phyloP scores from a whole-genome alignment of 371 early-diverging fungal genomes.

The Nematocida ironsii region DNA sequence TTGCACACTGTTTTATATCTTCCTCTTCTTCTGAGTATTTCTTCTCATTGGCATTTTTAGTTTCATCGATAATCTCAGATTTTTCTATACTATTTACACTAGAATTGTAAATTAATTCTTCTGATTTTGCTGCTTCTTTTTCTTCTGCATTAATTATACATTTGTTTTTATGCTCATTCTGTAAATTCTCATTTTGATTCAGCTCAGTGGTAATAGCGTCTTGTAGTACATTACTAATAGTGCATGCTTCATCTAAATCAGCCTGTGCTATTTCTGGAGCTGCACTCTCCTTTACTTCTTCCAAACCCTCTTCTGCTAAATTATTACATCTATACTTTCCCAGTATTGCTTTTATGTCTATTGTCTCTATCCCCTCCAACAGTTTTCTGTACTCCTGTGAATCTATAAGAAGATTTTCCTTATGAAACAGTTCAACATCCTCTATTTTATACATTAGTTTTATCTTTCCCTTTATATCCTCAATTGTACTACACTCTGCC shows the following conservation, averaged over 20 bases:
- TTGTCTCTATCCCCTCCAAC: neutral
- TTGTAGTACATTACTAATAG: no score
- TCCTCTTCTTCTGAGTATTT: neutral
- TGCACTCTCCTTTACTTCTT: no score
- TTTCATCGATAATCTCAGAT: neutral
- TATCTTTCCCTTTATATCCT: conserved; percentile 7
- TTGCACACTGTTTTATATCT: neutral
- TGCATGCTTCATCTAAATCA: no score
- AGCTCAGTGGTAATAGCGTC: no score
- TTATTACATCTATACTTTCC: neutral
- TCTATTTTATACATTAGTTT: conserved; percentile 6
- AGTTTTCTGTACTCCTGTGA: neutral
- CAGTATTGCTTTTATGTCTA: conserved; percentile 20
- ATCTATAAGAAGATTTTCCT: conserved; percentile 5
- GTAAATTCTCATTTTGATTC: no score
- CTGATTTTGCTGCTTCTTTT: no score
- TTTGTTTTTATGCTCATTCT: no score
- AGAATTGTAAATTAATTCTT: neutral
- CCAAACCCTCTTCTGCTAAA: no score
- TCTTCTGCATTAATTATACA: no score
- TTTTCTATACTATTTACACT: neutral
- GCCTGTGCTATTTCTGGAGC: no score
- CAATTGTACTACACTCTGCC: conserved; percentile 10
- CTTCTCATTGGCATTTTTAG: neutral
- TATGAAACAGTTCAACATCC: conserved; percentile 11